Base-by-base conservation (phyloP, 2,329 filamentous ascomycete genomes). In the Biscogniauxia marginata region DNA sequence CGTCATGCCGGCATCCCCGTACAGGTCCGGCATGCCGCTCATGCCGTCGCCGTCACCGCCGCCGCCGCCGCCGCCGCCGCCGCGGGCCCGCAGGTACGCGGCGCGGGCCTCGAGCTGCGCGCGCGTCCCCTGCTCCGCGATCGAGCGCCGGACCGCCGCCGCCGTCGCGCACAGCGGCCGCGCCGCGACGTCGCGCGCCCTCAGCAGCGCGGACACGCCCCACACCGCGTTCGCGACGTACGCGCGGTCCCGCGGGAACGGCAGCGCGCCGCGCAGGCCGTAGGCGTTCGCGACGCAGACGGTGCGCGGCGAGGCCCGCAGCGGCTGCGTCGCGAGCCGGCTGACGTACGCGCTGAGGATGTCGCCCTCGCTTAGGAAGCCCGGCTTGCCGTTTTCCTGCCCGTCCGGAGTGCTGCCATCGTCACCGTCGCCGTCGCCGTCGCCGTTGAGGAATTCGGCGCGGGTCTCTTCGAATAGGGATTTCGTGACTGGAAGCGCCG, bases 291-390 rank as follows among this genome's bases (percentile, higher is more conserved):
- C 62, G n/a, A 75, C 64, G 7, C 67, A 70, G 46, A 79, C 59
- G 1, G 69, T 66, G 22, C 66, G 66, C 16, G 61, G 55, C 18
- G 70, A 63, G 60, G 49, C 46, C 56, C 56, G 56, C 23, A 50
- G 63, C 45, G 56, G 65, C 22, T 47, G 62, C 20, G 62, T 62
- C 23, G 65, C 63, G 25, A 69, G 65, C 7, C 71, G 70, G 8
- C 71, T 64, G 52, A 70, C 63, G 75, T 77, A 82, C 0, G 75
- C 76, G 1, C 68, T 64, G 2, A 82, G 62, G 1, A 80, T 65
- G 52, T 82, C 78, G 19, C 74, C 72, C n/a, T 80, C 76, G 57
- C 75, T 79, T 24, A 81, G 45, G 52, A 77, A 80, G 1, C 74
- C 66, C 9, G 53, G 56, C 9, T 59, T 51, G 20, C 53, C 34